Evolutionary conservation across 2,329 filamentous ascomycete species (phyloP).

Genomic region (Talaromyces sp.): DNA sequence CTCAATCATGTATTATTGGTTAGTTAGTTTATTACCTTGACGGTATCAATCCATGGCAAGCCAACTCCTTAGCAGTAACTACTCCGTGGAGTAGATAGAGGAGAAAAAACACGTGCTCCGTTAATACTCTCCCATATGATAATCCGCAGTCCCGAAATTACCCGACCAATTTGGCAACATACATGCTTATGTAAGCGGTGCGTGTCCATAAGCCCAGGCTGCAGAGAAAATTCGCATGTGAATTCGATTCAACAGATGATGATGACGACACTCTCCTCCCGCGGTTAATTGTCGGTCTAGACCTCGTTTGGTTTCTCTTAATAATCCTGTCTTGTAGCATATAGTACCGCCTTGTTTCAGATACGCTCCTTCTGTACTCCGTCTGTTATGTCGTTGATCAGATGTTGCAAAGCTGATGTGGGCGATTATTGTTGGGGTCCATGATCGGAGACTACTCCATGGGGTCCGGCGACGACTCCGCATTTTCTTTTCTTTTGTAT

Average conservation of each 20-base stretch:
- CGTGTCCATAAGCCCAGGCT: neutral
- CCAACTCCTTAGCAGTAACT: too few relatives aligned
- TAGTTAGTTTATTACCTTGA: too few relatives aligned
- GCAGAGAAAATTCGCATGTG: neutral
- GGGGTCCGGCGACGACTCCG: neutral
- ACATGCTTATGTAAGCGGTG: neutral
- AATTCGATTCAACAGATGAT: neutral
- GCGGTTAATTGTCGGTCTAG: too few relatives aligned
- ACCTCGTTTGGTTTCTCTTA: too few relatives aligned
- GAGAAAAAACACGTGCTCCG: neutral
- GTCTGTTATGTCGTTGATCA: too few relatives aligned
- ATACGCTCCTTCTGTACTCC: too few relatives aligned
- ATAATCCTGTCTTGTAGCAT: too few relatives aligned
- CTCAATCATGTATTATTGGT: too few relatives aligned
- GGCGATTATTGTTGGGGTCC: too few relatives aligned
- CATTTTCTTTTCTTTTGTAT: neutral
- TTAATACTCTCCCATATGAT: neutral
- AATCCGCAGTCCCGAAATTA: slow-evolving; percentile 3
- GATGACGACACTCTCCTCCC: slow-evolving; percentile 7
- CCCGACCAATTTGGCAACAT: neutral
- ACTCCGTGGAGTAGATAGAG: neutral
- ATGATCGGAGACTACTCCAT: neutral
- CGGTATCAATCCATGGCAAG: too few relatives aligned
- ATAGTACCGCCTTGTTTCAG: too few relatives aligned
- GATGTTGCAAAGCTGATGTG: too few relatives aligned